Conservation (phyloP, 1,284 basidiomycete species). For the Papiliotrema terrestris region DNA sequence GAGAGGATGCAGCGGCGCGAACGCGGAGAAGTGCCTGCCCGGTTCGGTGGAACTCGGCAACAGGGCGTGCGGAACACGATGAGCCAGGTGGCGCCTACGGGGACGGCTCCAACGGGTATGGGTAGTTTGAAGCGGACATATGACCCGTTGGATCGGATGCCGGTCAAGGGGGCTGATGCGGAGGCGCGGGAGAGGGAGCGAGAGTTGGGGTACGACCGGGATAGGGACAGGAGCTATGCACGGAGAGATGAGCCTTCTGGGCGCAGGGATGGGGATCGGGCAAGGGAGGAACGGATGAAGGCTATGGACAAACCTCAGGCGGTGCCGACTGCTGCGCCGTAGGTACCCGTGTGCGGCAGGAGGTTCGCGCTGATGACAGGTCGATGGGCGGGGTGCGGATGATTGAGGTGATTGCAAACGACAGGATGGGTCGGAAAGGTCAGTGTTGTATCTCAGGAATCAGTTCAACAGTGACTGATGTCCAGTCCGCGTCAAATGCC, state of each 20-base stretch:
- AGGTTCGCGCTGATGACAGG: neutral
- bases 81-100: slow-evolving; percentile 26
- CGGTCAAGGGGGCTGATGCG: slow-evolving; percentile 13
- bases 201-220: slow-evolving; percentile 13
- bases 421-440: slow-evolving; percentile 96
- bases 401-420: slow-evolving; percentile 89
- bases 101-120: slow-evolving; percentile 12
- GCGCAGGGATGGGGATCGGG: slow-evolving; percentile 9
- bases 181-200: slow-evolving; percentile 7
- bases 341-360: neutral
- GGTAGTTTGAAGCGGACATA: slow-evolving; percentile 32
- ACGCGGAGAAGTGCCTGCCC: slow-evolving; percentile 38
- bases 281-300: slow-evolving; percentile 12
- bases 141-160: slow-evolving; percentile 40
- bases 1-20: slow-evolving; percentile 38
- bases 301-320: slow-evolving; percentile 13
- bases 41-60: slow-evolving; percentile 43
- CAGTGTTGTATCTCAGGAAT: slow-evolving; percentile 8
- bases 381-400: slow-evolving; percentile 29
- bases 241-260: neutral
- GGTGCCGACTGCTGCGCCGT: slow-evolving; percentile 11
- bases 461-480: slow-evolving; percentile 3
- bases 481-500: slow-evolving; percentile 85
- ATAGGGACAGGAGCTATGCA: neutral
- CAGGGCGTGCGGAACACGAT: slow-evolving; percentile 46